Evolutionary conservation across 169 alveolate genomes (phyloP), one percentile per base, ranked within the genome.

Genomic region (Babesia divergens): DNA sequence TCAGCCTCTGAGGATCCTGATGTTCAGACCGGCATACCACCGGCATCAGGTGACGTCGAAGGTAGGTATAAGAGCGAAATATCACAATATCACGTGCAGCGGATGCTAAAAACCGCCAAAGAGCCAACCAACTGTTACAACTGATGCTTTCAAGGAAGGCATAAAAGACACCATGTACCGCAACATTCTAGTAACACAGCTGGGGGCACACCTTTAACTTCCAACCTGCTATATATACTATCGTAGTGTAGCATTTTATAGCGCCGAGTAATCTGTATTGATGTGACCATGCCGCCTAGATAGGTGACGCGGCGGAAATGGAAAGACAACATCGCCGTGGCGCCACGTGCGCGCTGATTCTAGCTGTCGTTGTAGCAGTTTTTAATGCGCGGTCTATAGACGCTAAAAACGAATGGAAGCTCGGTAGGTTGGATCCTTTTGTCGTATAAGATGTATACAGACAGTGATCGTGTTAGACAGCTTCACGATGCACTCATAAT

Each of bases 401-500:
- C 16, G 52, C 16, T 13, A 29, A 24, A 13, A 44, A 29, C 5
- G 26, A 13, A 5, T 38, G 28, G 68, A 26, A 16, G 7, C 51
- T 16, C 6, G 68, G 68, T 58, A 13, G 28, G 68, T 18, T 37
- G 24, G 32, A 38, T 2, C 6, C 9, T 11, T 34, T 0, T 1
- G 5, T 26, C 32, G 29, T 9, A 6, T 31, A 55, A 14, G 44
- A 11, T 9, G 1, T 13, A 18, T 31, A 8, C 50, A 55, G 66
- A 31, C 49, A 13, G 3, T 35, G 53, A 32, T 0, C 68, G 68
- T 38, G 26, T 58, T 14, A 6, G 9, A 7, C 51, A 18, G n/a
- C 46, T 77, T 18, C 53, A 65, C n/a, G 72, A 69, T 6, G 86
- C 86, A 24, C 18, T 66, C 14, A 5, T 18, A 18, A 34, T 59